These are phyloP conservation scores for Boletus bicolor DNA, from an alignment of 768 basidiomycete species.

Conservation along the genomic window DNA sequence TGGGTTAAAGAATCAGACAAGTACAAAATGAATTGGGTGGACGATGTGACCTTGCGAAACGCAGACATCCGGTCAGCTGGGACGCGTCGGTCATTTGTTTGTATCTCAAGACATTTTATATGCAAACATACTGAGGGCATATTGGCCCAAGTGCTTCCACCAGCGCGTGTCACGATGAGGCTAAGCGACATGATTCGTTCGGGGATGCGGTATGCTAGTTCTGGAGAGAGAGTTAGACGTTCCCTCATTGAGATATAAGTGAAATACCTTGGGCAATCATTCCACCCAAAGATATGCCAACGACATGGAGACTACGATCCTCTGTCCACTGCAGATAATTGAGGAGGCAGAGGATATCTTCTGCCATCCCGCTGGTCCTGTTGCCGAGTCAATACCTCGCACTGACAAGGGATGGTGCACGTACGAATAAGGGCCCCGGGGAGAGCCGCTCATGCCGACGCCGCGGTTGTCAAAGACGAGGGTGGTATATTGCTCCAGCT, in stretches of 20 bases:
- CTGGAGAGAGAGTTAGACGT: constrained; percentile 34
- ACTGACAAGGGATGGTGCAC: constrained; percentile 16
- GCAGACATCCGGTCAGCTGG: constrained; percentile 40
- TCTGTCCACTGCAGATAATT: constrained; percentile 71
- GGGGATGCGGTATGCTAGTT: constrained; percentile 64
- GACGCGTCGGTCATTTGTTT: neutral
- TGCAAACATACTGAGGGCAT: constrained; percentile 54
- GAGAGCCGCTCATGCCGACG: constrained; percentile 70
- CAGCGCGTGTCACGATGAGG: constrained; percentile 69
- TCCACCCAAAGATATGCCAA: constrained; percentile 75
- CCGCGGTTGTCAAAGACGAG: constrained; percentile 86
- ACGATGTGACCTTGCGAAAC: constrained; percentile 33
- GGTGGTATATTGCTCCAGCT: constrained; percentile 50
- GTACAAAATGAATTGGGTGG: neutral
- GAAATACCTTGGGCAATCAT: constrained; percentile 76
- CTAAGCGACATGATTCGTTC: constrained; percentile 64
- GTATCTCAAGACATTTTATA: neutral
- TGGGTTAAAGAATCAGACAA: constrained; percentile 24
- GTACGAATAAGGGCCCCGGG: constrained; percentile 75
- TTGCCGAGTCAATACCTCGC: neutral
- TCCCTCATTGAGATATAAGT: neutral
- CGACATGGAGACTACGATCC: constrained; percentile 59
- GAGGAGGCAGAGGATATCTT: constrained; percentile 64
- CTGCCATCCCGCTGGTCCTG: constrained; percentile 76
- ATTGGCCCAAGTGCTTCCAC: constrained; percentile 54